A percentile compares a stretch with the other conserved stretches of the same genome.
Conservation (phyloP, 495 filamentous ascomycete species). For the Penicillium arizonense region DNA sequence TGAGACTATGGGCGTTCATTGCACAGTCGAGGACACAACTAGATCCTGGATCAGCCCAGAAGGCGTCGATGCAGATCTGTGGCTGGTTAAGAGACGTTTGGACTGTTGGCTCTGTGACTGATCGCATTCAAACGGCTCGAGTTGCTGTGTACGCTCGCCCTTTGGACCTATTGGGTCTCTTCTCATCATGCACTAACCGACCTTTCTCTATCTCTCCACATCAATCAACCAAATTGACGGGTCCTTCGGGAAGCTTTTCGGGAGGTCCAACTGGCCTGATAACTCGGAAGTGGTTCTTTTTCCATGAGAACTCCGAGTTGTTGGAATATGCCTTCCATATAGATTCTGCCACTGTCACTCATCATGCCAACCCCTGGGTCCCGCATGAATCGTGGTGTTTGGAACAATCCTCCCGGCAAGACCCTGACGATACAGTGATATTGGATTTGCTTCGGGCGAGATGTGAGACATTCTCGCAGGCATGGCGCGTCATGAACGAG, state of each 20-base stretch:
- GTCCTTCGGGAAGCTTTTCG: no score
- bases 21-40: constrained; percentile 49
- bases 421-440: constrained; percentile 41
- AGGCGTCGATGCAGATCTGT: constrained; percentile 66
- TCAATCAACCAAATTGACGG: constrained; percentile 4
- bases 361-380: constrained; percentile 30
- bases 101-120: constrained; percentile 61
- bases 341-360: constrained; percentile 7
- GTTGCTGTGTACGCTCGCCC: constrained; percentile 42
- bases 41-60: constrained; percentile 61
- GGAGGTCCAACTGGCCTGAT: constrained; percentile 28
- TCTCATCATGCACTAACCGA: constrained; percentile 43
- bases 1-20: constrained; percentile 70
- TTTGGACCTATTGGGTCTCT: constrained; percentile 34
- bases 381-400: constrained; percentile 18
- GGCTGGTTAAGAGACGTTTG: constrained; percentile 79
- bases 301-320: constrained; percentile 30
- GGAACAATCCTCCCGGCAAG: constrained; percentile 24
- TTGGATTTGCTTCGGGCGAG: constrained; percentile 46
- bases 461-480: constrained; percentile 42
- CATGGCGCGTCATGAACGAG: constrained; percentile 40
- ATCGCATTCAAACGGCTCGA: constrained; percentile 40
- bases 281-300: constrained; percentile 36
- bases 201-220: constrained; percentile 18
- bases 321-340: constrained; percentile 39